Evolutionary conservation across 2,329 filamentous ascomycete species (phyloP).

Genomic region (Diaporthe ampelina): DNA sequence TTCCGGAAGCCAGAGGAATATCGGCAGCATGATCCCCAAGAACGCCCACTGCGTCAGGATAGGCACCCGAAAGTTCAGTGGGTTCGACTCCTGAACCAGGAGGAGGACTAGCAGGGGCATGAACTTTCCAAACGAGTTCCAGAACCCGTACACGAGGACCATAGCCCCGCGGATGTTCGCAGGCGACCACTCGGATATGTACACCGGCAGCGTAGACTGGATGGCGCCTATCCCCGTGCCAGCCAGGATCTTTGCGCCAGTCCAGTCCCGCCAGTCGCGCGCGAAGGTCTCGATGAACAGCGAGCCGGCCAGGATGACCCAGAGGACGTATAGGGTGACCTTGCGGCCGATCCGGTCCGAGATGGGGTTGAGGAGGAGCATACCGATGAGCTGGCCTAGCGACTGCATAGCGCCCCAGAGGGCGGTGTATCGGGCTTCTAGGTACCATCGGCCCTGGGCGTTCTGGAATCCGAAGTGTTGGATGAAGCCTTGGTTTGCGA

Average conservation of each 20-base stretch:
- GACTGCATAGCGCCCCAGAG: conserved; percentile 42
- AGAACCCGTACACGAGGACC: conserved; percentile 41
- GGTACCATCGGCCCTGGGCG: conserved; percentile 28
- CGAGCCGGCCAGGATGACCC: conserved; percentile 38
- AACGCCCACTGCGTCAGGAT: conserved; percentile 43
- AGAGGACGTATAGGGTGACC: conserved; percentile 41
- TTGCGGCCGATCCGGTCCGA: conserved; percentile 40
- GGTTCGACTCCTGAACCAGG: conserved; percentile 33
- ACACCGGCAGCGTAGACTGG: conserved; percentile 42
- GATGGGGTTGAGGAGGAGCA: conserved; percentile 39
- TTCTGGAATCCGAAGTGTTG: conserved; percentile 41
- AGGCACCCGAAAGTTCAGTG: conserved; percentile 37
- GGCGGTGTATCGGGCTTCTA: conserved; percentile 39
- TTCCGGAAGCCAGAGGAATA: conserved; percentile 44
- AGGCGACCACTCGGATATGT: conserved; percentile 42
- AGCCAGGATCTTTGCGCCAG: conserved; percentile 40
- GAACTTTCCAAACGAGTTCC: conserved; percentile 32
- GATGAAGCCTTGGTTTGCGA: conserved; percentile 42
- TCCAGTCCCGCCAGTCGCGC: conserved; percentile 41
- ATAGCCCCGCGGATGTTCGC: conserved; percentile 41
- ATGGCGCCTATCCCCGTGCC: conserved; percentile 41
- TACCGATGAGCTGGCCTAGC: conserved; percentile 42
- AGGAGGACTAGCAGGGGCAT: conserved; percentile 6
- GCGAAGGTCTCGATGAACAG: conserved; percentile 37
- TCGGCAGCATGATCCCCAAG: conserved; percentile 43